Evolutionary conservation across 768 basidiomycete species (phyloP).

Genomic region (Symmetrospora coprosmae): DNA sequence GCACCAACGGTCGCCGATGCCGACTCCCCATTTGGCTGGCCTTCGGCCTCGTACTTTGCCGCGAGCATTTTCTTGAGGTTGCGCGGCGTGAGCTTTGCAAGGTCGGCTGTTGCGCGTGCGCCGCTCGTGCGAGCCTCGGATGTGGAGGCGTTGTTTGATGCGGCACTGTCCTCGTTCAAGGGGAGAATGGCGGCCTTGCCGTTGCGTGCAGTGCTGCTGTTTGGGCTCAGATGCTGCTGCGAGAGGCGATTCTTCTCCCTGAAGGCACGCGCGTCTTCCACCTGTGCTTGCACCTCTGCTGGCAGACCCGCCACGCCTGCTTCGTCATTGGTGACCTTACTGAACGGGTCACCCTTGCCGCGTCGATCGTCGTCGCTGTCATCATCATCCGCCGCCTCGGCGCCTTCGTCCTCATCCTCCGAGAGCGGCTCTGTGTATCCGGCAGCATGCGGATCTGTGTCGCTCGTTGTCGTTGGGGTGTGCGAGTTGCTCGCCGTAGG

Average conservation of each 20-base stretch:
- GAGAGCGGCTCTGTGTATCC: conserved; percentile 77
- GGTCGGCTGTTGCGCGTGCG: conserved; percentile 40
- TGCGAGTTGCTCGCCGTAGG: conserved; percentile 41
- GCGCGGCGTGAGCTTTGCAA: conserved; percentile 42
- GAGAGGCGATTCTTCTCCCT: conserved; percentile 61
- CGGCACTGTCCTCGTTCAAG: no score
- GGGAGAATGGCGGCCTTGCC: no score
- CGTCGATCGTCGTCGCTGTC: not conserved
- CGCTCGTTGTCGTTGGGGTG: conserved; percentile 36
- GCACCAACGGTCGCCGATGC: no score
- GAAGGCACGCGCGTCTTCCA: conserved; percentile 71
- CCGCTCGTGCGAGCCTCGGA: conserved; percentile 6
- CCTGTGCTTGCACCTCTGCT: conserved; percentile 44
- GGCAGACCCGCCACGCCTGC: conserved; percentile 63
- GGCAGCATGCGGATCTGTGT: conserved; percentile 41
- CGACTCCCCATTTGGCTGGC: not conserved
- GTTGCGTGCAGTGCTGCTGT: no score
- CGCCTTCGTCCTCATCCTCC: conserved; percentile 86
- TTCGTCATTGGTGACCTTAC: conserved; percentile 59
- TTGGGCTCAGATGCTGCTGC: no score
- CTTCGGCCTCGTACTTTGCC: conserved; percentile 34
- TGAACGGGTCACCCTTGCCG: conserved; percentile 39
- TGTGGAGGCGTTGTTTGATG: no score
- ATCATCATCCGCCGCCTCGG: not conserved
- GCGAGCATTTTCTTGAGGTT: conserved; percentile 44